Conservation (phyloP, 768 basidiomycete genomes). For the Royoungia palumana region DNA sequence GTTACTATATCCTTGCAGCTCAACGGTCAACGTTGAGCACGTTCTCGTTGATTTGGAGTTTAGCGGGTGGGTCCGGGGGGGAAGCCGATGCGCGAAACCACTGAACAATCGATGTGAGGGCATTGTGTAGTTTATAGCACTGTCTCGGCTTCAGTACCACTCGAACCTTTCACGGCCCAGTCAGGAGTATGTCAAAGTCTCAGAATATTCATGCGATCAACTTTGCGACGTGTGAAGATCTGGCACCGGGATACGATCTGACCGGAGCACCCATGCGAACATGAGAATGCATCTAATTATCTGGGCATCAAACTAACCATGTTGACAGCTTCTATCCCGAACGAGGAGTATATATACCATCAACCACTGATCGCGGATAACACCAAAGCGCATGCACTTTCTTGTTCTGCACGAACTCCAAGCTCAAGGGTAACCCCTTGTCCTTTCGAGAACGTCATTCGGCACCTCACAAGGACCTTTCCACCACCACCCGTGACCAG, state of each 20-base stretch:
- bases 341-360: slow-evolving; percentile 1
- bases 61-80: no score
- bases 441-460: slow-evolving; percentile 92
- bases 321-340: slow-evolving; percentile 9
- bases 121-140: slow-evolving; percentile 4
- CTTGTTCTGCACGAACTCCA: slow-evolving; percentile 86
- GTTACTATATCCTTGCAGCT: neutral
- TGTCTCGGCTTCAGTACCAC: neutral
- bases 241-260: neutral
- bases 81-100: slow-evolving; percentile 2
- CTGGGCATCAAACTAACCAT: slow-evolving; percentile 5
- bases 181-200: slow-evolving; percentile 1
- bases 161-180: no score
- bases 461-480: slow-evolving; percentile 90
- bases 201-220: slow-evolving; percentile 1
- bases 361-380: slow-evolving; percentile 84
- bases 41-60: slow-evolving; percentile 1
- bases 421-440: slow-evolving; percentile 93
- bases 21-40: slow-evolving; percentile 7
- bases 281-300: slow-evolving; percentile 11
- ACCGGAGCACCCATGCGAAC: slow-evolving; percentile 8
- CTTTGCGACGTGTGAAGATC: slow-evolving; percentile 2
- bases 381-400: slow-evolving; percentile 81
- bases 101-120: neutral
- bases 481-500: slow-evolving; percentile 89